These are phyloP conservation scores for Podila minutissima DNA, from an alignment of 192 early-diverging fungal genomes.

Conservation along the genomic window DNA sequence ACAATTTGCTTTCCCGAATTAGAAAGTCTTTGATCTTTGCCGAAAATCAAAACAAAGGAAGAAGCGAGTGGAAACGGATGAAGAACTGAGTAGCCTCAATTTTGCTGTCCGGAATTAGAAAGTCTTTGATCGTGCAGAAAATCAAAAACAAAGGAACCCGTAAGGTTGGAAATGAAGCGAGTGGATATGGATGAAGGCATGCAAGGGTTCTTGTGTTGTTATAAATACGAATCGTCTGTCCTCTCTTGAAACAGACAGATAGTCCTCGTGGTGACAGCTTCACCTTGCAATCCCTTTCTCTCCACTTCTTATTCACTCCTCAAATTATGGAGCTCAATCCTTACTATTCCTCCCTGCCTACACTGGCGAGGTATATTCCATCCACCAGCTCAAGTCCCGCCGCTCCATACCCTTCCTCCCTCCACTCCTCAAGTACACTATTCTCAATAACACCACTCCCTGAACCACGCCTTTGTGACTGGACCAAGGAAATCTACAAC, in stretches of 20 bases:
- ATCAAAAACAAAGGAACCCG: neutral
- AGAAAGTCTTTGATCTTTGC: neutral
- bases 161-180: neutral
- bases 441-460: neutral
- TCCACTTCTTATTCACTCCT: too few species aligned
- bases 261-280: too few species aligned
- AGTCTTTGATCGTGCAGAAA: neutral
- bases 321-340: too few species aligned
- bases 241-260: too few species aligned
- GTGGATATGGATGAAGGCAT: neutral
- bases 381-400: neutral
- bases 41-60: neutral
- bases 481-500: conserved; percentile 16
- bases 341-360: too few species aligned
- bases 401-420: neutral
- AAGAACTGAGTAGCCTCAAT: neutral
- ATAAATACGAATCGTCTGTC: too few species aligned
- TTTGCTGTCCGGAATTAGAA: neutral
- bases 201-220: too few species aligned
- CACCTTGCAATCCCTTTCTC: too few species aligned
- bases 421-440: neutral
- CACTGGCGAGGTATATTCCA: neutral
- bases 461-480: conserved; percentile 16
- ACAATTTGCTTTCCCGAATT: too few species aligned
- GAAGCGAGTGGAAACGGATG: neutral